A percentile compares a stretch with the other conserved stretches of the same genome.
These are phyloP conservation scores for Arthrobotrys musiformis DNA, from an alignment of 2,329 filamentous ascomycete species.

Conservation along the genomic window DNA sequence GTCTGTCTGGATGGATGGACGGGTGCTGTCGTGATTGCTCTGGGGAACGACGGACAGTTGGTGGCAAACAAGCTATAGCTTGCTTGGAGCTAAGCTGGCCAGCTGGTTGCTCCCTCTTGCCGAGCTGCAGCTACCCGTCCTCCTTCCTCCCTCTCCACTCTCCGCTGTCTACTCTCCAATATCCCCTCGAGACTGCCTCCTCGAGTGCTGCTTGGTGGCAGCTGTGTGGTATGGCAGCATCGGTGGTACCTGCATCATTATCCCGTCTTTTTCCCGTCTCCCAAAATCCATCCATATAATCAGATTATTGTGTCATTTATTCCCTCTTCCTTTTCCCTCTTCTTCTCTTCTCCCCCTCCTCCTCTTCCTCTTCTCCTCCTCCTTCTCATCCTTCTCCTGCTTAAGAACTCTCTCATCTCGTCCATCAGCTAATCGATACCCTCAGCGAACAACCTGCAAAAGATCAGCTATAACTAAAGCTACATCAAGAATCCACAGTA, in stretches of 20 bases:
- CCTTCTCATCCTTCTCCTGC: background rate
- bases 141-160: background rate
- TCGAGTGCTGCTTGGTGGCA: no score
- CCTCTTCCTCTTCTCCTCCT: background rate
- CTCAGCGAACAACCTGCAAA: no score
- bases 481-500: constrained; percentile 46
- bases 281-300: background rate
- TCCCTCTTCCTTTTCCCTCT: constrained; percentile 26
- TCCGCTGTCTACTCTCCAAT: no score
- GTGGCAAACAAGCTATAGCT: constrained; percentile 3
- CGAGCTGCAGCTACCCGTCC: constrained; percentile 20
- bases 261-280: background rate
- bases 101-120: background rate
- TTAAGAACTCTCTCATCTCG: background rate
- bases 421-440: constrained; percentile 47
- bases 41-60: background rate
- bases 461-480: background rate
- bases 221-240: no score
- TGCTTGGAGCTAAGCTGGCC: background rate
- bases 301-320: background rate
- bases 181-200: no score
- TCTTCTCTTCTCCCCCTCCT: background rate
- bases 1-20: background rate
- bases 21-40: background rate
- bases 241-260: no score